A percentile compares a stretch with the other conserved stretches of the same genome.
Conservation (phyloP, 306 rosid genomes). For the Cucumis cinereus region DNA sequence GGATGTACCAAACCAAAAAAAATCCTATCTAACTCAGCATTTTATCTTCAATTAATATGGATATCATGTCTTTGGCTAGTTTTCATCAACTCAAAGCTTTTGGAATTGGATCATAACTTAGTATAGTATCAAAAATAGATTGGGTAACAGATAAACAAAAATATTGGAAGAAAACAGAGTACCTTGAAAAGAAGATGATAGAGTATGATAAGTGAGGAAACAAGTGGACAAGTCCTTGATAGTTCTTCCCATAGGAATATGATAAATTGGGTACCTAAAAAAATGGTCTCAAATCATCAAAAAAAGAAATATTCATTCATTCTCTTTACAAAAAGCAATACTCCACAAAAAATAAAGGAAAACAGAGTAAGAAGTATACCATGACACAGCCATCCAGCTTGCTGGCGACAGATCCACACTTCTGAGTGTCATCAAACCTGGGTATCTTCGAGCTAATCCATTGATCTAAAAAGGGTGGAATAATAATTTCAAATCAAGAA, state of each 20-base stretch:
- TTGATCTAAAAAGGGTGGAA: slow-evolving; percentile 41
- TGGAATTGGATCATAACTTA: too few relatives aligned
- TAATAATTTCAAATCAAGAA: not conserved
- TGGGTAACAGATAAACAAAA: too few relatives aligned
- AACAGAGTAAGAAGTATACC: slow-evolving; percentile 27
- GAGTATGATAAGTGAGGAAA: slow-evolving; percentile 92
- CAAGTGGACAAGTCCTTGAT: slow-evolving; percentile 82
- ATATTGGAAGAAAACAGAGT: not conserved
- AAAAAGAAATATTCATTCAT: not conserved
- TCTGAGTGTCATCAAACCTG: slow-evolving; percentile 77
- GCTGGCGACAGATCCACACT: slow-evolving; percentile 98
- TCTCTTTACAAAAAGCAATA: not conserved
- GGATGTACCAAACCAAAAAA: too few relatives aligned
- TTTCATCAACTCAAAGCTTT: too few relatives aligned
- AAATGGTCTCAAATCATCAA: not conserved
- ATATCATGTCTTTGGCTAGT: too few relatives aligned
- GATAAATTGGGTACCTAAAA: slow-evolving; percentile 95
- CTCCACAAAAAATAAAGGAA: not conserved
- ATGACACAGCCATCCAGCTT: slow-evolving; percentile 96
- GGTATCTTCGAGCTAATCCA: slow-evolving; percentile 62
- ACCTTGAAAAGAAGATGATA: slow-evolving; percentile 97
- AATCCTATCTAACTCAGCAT: too few relatives aligned
- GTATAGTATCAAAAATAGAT: too few relatives aligned
- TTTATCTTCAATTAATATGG: too few relatives aligned
- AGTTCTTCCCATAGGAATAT: slow-evolving; percentile 94